These are phyloP conservation scores for Neophaeococcomyces aloes DNA, from an alignment of 2,329 filamentous ascomycete genomes.

Conservation along the genomic window DNA sequence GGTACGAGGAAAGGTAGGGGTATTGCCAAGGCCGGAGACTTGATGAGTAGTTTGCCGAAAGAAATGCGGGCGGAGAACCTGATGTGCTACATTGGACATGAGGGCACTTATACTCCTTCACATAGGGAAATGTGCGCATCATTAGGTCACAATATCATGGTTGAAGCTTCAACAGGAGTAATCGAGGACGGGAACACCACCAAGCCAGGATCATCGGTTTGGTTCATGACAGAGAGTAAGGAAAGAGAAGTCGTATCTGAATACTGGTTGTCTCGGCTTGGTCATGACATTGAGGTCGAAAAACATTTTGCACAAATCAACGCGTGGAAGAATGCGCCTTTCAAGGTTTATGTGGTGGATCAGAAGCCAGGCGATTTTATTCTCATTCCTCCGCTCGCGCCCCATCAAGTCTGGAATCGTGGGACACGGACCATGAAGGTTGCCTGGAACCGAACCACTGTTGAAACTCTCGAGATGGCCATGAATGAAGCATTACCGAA, in stretches of 20 bases:
- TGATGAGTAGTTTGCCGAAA: slow-evolving; percentile 83
- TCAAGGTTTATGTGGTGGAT: slow-evolving; percentile 85
- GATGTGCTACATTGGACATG: slow-evolving; percentile 97
- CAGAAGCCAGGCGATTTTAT: slow-evolving; percentile 88
- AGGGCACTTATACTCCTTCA: slow-evolving; percentile 90
- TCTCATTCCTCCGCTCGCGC: slow-evolving; percentile 80
- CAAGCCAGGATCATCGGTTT: slow-evolving; percentile 78
- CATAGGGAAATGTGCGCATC: slow-evolving; percentile 98
- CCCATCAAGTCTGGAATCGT: slow-evolving; percentile 97
- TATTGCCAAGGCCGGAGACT: slow-evolving; percentile 66
- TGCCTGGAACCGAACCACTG: slow-evolving; percentile 92
- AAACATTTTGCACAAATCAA: slow-evolving; percentile 93
- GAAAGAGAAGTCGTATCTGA: slow-evolving; percentile 84
- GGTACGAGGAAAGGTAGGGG: slow-evolving; percentile 42
- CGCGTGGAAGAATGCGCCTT: slow-evolving; percentile 89
- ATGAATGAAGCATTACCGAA: slow-evolving; percentile 79
- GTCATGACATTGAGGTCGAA: slow-evolving; percentile 94
- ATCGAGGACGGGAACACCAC: slow-evolving; percentile 58
- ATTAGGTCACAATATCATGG: slow-evolving; percentile 96
- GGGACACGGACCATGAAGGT: slow-evolving; percentile 95
- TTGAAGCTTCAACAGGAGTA: slow-evolving; percentile 63
- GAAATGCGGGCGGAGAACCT: slow-evolving; percentile 90
- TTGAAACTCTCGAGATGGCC: slow-evolving; percentile 79
- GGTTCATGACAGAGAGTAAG: slow-evolving; percentile 98
- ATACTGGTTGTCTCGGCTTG: slow-evolving; percentile 84